These are phyloP conservation scores for Panicum hallii DNA, from an alignment of 202 grass and related monocot species.

Conservation along the genomic window DNA sequence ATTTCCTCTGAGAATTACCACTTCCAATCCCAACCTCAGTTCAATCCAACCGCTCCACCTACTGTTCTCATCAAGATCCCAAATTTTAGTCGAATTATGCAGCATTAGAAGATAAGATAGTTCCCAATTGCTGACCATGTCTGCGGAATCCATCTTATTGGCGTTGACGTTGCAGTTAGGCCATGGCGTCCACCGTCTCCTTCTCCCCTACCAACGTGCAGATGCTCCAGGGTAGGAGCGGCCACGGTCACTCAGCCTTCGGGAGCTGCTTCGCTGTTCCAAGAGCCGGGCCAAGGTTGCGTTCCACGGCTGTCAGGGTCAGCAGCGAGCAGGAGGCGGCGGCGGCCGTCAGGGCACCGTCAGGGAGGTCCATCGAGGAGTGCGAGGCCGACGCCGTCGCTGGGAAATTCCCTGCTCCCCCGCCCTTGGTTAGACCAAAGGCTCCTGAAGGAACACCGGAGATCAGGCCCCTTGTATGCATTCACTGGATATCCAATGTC, in stretches of 20 bases:
- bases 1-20: neutral
- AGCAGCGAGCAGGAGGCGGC: constrained; percentile 69
- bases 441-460: constrained; percentile 76
- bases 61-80: constrained; percentile 10
- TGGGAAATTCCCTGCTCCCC: constrained; percentile 72
- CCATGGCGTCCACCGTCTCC: constrained; percentile 76
- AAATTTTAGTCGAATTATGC: constrained; percentile 2
- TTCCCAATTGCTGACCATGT: constrained; percentile 39
- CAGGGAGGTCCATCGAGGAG: constrained; percentile 82
- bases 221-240: constrained; percentile 54
- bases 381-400: constrained; percentile 92
- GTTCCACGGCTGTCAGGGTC: constrained; percentile 58
- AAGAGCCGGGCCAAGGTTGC: constrained; percentile 36
- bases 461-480: constrained; percentile 71
- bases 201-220: constrained; percentile 58
- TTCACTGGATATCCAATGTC: constrained; percentile 10
- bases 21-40: neutral
- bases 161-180: constrained; percentile 23
- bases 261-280: constrained; percentile 42
- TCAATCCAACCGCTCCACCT: neutral
- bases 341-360: constrained; percentile 58
- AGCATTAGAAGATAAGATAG: neutral
- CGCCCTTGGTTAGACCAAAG: constrained; percentile 55
- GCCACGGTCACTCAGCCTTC: constrained; percentile 36
- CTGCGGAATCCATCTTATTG: constrained; percentile 7